A percentile compares a stretch with the other conserved stretches of the same genome.
Conservation (phyloP, 495 filamentous ascomycete species). For the Echria macrotheca region DNA sequence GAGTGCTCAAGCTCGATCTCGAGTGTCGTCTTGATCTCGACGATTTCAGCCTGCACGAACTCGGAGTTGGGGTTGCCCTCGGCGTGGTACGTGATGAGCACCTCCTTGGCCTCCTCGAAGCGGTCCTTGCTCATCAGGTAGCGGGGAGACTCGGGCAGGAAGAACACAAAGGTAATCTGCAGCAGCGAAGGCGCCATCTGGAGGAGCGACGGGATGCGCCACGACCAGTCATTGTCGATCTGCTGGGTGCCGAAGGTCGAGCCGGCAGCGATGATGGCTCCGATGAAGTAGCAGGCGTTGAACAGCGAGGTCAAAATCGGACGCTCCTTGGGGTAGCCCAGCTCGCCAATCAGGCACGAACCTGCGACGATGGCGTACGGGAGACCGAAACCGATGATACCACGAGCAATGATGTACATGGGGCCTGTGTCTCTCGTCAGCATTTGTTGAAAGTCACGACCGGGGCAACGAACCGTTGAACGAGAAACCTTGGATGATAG, state of each 20-base stretch:
- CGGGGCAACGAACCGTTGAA: conserved; percentile 44
- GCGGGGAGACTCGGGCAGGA: conserved; percentile 56
- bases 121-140: conserved; percentile 55
- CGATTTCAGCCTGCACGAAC: conserved; percentile 54
- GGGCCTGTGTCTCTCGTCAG: no score
- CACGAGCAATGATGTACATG: conserved; percentile 61
- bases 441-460: no score
- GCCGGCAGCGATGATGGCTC: conserved; percentile 55
- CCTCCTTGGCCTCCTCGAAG: conserved; percentile 50
- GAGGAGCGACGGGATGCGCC: conserved; percentile 57
- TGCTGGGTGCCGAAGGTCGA: conserved; percentile 52
- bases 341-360: conserved; percentile 57
- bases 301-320: conserved; percentile 60
- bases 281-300: conserved; percentile 61
- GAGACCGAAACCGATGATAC: conserved; percentile 59
- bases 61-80: conserved; percentile 52
- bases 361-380: conserved; percentile 59
- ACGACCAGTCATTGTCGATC: conserved; percentile 55
- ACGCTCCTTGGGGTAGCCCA: conserved; percentile 61
- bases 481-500: conserved; percentile 49
- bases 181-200: conserved; percentile 51
- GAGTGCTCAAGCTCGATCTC: conserved; percentile 51
- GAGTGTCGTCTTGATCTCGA: conserved; percentile 56
- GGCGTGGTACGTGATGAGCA: conserved; percentile 58
- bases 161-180: conserved; percentile 52